Conservation (phyloP, 805 yeast genomes). For the Ogataea sp. region DNA sequence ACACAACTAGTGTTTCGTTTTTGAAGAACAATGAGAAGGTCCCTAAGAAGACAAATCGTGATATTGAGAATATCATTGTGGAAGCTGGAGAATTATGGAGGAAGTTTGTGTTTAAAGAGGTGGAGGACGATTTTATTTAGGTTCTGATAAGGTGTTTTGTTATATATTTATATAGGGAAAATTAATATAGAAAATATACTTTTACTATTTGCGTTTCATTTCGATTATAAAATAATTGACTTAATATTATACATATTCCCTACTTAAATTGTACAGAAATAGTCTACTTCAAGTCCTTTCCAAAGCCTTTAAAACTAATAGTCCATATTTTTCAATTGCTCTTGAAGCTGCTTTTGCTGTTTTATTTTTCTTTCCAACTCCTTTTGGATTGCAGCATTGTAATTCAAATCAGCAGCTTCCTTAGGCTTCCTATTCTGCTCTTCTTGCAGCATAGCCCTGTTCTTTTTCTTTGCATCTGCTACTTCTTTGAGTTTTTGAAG, state of each 20-base stretch:
- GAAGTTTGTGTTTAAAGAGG: conserved; percentile 64
- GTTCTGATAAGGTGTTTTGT: too few relatives aligned
- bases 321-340: too few relatives aligned
- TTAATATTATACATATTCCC: too few relatives aligned
- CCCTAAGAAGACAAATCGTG: conserved; percentile 20
- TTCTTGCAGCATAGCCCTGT: conserved; percentile 8
- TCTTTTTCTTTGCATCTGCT: conserved; percentile 17
- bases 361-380: conserved; percentile 20
- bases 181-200: too few relatives aligned
- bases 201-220: too few relatives aligned
- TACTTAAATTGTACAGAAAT: too few relatives aligned
- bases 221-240: too few relatives aligned
- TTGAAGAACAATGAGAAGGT: neutral
- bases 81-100: conserved; percentile 90
- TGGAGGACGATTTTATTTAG: conserved; percentile 32
- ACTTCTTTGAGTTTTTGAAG: conserved; percentile 18
- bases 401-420: too few relatives aligned
- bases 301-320: too few relatives aligned
- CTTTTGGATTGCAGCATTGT: conserved; percentile 20
- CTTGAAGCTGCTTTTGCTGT: conserved; percentile 5
- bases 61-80: conserved; percentile 62
- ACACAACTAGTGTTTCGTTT: conserved; percentile 10
- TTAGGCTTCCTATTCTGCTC: conserved; percentile 7
- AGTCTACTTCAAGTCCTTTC: too few relatives aligned
- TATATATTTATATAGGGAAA: too few relatives aligned